Percentiles rank a stretch among this genome's conserved stretches.
phyloP scores from a whole-genome alignment of 768 basidiomycete genomes.

The Rhodosporidiobolus odoratus region DNA sequence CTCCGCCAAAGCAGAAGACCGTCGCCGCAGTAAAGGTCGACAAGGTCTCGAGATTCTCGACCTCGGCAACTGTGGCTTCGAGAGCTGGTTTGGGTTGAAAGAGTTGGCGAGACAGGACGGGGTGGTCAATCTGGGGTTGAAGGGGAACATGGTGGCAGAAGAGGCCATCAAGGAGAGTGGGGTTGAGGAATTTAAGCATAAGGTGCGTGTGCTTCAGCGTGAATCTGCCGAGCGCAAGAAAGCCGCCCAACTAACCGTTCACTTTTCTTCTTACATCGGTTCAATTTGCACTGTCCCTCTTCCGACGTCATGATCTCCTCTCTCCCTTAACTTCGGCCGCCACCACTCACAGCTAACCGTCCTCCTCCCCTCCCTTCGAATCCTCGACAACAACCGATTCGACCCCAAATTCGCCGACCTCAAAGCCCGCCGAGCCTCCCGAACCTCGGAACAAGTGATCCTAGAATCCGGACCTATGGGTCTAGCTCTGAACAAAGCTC shows the following conservation, averaged over 20 bases:
- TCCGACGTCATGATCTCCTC: neutral
- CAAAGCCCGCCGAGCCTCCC: conserved; percentile 20
- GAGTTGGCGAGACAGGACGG: conserved; percentile 25
- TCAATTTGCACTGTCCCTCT: too few relatives aligned
- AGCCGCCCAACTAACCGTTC: neutral
- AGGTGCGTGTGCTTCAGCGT: conserved; percentile 14
- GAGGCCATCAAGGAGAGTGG: conserved; percentile 23
- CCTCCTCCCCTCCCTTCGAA: conserved; percentile 38
- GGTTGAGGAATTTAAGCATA: conserved; percentile 31
- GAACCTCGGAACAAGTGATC: conserved; percentile 22
- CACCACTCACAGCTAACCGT: conserved; percentile 25
- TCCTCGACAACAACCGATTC: conserved; percentile 40
- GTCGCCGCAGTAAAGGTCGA: neutral
- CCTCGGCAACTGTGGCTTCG: conserved; percentile 32
- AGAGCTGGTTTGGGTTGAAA: conserved; percentile 37
- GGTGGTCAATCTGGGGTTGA: conserved; percentile 37
- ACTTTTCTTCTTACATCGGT: too few relatives aligned
- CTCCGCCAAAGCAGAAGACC: neutral
- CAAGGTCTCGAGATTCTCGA: conserved; percentile 35
- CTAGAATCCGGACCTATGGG: conserved; percentile 38
- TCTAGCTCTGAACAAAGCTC: conserved; percentile 11
- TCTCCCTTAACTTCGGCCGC: neutral
- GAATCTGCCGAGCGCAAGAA: neutral
- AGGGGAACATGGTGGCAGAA: conserved; percentile 37
- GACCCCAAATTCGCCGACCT: conserved; percentile 37